Evolutionary conservation across 805 yeast genomes (phyloP).

Genomic region (Maudiozyma saulgeensis): DNA sequence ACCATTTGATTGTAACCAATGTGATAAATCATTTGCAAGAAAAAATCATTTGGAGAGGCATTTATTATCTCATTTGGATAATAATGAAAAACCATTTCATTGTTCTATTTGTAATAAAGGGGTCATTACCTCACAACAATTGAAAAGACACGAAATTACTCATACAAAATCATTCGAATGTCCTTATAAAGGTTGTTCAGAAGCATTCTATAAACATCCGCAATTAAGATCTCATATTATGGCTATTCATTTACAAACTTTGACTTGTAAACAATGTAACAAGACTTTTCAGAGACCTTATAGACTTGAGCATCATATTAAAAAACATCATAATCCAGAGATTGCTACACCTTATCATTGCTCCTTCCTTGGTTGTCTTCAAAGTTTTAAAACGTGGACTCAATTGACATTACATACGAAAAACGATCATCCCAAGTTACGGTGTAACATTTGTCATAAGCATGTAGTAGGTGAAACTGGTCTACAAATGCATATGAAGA

Average conservation of each 20-base stretch:
- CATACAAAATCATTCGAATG: constrained; percentile 65
- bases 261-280: constrained; percentile 55
- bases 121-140: constrained; percentile 68
- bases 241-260: constrained; percentile 45
- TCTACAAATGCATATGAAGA: constrained; percentile 59
- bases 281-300: constrained; percentile 56
- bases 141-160: constrained; percentile 71
- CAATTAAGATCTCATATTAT: constrained; percentile 64
- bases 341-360: constrained; percentile 40
- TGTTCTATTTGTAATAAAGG: constrained; percentile 79
- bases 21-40: constrained; percentile 59
- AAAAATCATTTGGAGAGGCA: constrained; percentile 79
- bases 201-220: constrained; percentile 64
- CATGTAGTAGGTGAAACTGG: constrained; percentile 67
- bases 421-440: constrained; percentile 60
- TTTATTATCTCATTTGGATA: constrained; percentile 44
- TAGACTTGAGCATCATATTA: constrained; percentile 55
- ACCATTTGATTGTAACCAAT: constrained; percentile 61
- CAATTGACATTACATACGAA: constrained; percentile 63
- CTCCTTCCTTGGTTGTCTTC: constrained; percentile 50
- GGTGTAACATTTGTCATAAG: constrained; percentile 57
- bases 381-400: constrained; percentile 60
- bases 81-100: constrained; percentile 54
- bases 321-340: constrained; percentile 50
- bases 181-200: constrained; percentile 50